A percentile compares a stretch with the other conserved stretches of the same genome.
These are phyloP conservation scores for Hypoxylon intermedium DNA, from an alignment of 495 filamentous ascomycete genomes.

Conservation along the genomic window DNA sequence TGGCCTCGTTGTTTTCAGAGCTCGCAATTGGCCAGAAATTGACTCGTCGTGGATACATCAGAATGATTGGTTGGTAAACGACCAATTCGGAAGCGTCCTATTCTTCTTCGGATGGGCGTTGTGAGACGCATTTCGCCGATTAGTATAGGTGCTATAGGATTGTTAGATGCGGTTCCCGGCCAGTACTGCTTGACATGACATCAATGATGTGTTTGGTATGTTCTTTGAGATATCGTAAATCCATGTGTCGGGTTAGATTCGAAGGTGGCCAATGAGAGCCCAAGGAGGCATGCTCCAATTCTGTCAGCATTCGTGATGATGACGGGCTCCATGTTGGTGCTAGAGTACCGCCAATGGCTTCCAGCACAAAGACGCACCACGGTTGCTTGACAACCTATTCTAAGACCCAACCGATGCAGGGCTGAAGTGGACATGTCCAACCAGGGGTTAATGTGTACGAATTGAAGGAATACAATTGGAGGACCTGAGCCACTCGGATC, in stretches of 20 bases:
- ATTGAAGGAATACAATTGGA: background rate
- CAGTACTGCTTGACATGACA: background rate
- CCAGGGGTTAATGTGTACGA: background rate
- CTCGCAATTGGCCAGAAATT: no score
- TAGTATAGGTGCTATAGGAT: no score
- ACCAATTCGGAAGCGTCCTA: slow-evolving; percentile 14
- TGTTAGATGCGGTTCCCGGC: no score
- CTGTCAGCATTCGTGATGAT: slow-evolving; percentile 7
- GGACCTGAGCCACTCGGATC: background rate
- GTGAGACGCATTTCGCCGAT: no score
- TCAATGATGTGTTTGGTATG: background rate
- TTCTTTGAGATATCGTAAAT: background rate
- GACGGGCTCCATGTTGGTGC: background rate
- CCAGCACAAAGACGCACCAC: no score
- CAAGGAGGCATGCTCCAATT: background rate
- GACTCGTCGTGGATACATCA: slow-evolving; percentile 4
- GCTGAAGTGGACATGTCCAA: slow-evolving; percentile 12
- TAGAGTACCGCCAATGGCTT: no score
- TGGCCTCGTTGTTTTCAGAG: no score
- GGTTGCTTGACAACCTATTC: background rate
- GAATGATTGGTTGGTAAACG: slow-evolving; percentile 25
- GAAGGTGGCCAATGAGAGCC: slow-evolving; percentile 4
- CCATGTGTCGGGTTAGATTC: background rate
- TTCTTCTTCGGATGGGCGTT: slow-evolving; percentile 1
- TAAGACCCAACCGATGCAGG: slow-evolving; percentile 7